These are phyloP conservation scores for Dendrothele bispora DNA, from an alignment of 768 basidiomycete genomes.

Conservation along the genomic window DNA sequence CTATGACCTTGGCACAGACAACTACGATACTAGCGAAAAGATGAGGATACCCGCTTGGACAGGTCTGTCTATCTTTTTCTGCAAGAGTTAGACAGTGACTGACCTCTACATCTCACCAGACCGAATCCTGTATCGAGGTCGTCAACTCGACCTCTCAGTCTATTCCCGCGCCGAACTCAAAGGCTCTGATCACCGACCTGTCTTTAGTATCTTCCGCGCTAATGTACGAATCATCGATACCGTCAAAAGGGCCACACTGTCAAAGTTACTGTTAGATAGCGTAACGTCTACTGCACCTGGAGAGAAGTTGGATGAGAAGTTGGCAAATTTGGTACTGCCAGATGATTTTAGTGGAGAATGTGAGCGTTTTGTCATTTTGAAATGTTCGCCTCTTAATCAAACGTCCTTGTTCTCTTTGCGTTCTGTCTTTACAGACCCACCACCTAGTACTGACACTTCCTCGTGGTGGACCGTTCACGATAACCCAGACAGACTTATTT, in stretches of 20 bases:
- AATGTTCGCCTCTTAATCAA: slow-evolving; percentile 4
- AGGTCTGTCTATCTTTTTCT: slow-evolving; percentile 46
- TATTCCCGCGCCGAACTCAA: slow-evolving; percentile 85
- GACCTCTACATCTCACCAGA: slow-evolving; percentile 48
- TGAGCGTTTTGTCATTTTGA: slow-evolving; percentile 27
- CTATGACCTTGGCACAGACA: slow-evolving; percentile 79
- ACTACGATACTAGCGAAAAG: slow-evolving; percentile 96
- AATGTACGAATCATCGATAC: slow-evolving; percentile 79
- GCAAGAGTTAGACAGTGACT: background rate
- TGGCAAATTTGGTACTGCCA: slow-evolving; percentile 56
- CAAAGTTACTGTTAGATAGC: slow-evolving; percentile 64
- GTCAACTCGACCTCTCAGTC: slow-evolving; percentile 64
- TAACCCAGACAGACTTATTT: slow-evolving; percentile 56
- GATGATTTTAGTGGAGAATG: slow-evolving; percentile 42
- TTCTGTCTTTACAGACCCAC: slow-evolving; percentile 83
- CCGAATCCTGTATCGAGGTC: slow-evolving; percentile 86
- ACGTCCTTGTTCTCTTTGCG: slow-evolving; percentile 7
- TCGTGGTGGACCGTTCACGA: slow-evolving; percentile 75
- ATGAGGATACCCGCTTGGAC: slow-evolving; percentile 97
- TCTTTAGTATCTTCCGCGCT: slow-evolving; percentile 81
- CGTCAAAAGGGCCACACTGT: slow-evolving; percentile 68
- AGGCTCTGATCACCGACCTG: slow-evolving; percentile 96
- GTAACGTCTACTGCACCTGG: slow-evolving; percentile 62
- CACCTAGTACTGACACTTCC: slow-evolving; percentile 73
- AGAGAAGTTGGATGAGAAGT: slow-evolving; percentile 70